Base-by-base conservation (phyloP, 352 stramenopile species). In the Phytophthora macrochlamydospora region DNA sequence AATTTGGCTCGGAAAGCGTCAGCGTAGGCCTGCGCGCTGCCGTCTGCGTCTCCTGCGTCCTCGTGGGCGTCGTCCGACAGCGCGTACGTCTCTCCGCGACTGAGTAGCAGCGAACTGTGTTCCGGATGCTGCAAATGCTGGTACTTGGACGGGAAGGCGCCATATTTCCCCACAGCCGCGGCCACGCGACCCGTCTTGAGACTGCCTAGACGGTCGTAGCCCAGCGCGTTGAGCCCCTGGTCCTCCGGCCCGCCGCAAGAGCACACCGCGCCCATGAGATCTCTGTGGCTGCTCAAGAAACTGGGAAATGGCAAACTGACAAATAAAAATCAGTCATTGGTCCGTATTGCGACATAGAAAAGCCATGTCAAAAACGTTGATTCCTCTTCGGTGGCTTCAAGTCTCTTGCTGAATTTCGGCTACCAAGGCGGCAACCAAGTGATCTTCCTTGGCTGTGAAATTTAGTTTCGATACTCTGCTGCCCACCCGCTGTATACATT, bases 1-100 rank as follows among this genome's bases (percentile, higher is more conserved):
- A 92, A 71, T 48, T 92, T 92, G 49, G 77, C 68, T 6, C 78
- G 76, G 65, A 92, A 90, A 31, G 84, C 84, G 57, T 92, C 79
- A 3, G 80, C 80, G 51, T 83, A 88, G 29, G 76, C 81, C 32
- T 74, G 78, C 13, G 79, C 84, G 51, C 59, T 86, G n/a, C 62
- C 67, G 29, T 11, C 35, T 43, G 74, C 71, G 40, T 69, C 62
- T 0, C 53, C 55, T 12, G 43, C 67, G 24, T 75, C 68, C 0
- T 78, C 63, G 3, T 48, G 59, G 2, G 18, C 73, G 45, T 88
- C 79, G 37, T 85, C 79, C 13, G 79, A 88, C 45, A 88, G 59
- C 55, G 74, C 75, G 65, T 84, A 84, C 29, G 79, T 88, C 72
- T 88, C 79, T 11, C 76, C 79, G 42, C 76, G 79, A 44, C 76